phyloP scores from a whole-genome alignment of 345 rosid genomes.

The Heritiera fomes region DNA sequence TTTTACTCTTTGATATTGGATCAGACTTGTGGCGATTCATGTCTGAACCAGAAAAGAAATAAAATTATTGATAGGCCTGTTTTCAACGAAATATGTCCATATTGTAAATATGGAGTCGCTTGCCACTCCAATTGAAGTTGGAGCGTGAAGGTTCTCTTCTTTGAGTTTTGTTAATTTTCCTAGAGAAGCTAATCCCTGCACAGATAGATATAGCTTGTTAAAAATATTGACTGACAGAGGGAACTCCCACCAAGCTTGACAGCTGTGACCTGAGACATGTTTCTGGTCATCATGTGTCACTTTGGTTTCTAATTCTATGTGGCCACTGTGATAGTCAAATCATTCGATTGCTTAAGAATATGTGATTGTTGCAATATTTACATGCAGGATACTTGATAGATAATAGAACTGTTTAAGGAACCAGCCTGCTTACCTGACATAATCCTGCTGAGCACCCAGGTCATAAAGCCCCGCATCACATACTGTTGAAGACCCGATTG shows the following conservation, averaged over 20 bases:
- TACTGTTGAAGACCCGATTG: not conserved
- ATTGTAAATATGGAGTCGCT: not conserved
- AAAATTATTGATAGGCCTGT: not conserved
- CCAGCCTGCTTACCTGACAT: slow-evolving; percentile 1
- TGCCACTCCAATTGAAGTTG: not conserved
- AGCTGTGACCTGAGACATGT: no score
- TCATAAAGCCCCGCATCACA: accelerated
- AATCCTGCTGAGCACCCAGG: not conserved
- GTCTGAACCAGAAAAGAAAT: not conserved
- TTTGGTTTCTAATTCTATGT: no score
- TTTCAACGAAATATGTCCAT: not conserved
- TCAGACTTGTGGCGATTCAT: not conserved
- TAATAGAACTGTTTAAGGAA: not conserved
- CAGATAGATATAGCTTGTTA: no score
- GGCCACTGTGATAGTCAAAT: no score
- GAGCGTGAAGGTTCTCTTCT: no score
- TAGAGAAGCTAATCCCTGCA: no score
- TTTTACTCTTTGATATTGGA: not conserved
- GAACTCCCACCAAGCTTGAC: no score
- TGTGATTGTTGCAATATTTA: not conserved
- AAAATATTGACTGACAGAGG: no score
- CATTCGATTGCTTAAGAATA: not conserved
- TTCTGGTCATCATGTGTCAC: no score
- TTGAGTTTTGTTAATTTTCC: no score
- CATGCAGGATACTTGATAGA: not conserved